Conservation (phyloP, 352 stramenopile species). For the Phytophthora capsici region DNA sequence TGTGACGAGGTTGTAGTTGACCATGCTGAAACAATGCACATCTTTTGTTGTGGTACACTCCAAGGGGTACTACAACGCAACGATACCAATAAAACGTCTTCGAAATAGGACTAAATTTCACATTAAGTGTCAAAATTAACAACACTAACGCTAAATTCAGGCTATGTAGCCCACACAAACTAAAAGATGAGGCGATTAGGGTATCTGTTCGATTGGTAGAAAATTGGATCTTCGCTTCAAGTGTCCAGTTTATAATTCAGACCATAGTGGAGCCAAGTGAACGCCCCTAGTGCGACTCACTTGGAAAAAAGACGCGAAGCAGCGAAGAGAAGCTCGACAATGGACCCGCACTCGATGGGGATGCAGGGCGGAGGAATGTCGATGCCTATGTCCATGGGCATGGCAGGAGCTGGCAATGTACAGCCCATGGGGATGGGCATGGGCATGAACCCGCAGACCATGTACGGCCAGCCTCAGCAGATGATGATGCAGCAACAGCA, state of each 20-base stretch:
- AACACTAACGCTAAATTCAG: too few relatives aligned
- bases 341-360: conserved; percentile 70
- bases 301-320: conserved; percentile 37
- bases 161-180: too few relatives aligned
- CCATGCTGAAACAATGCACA: background rate
- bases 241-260: conserved; percentile 39
- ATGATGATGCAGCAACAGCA: conserved; percentile 69
- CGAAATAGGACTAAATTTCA: too few relatives aligned
- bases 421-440: conserved; percentile 58
- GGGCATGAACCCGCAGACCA: conserved; percentile 39
- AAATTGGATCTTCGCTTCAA: conserved; percentile 30
- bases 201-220: too few relatives aligned
- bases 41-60: too few relatives aligned
- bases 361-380: conserved; percentile 65
- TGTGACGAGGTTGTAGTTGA: background rate
- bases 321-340: conserved; percentile 30
- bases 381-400: conserved; percentile 67
- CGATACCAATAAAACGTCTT: too few relatives aligned
- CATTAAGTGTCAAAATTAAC: too few relatives aligned
- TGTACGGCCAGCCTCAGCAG: conserved; percentile 48
- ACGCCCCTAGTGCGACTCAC: conserved; percentile 8
- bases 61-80: too few relatives aligned
- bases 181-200: too few relatives aligned
- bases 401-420: conserved; percentile 29
- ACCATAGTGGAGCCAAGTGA: conserved; percentile 36